phyloP scores from a whole-genome alignment of 2,329 filamentous ascomycete genomes.

The Cryoendolithus antarcticus region DNA sequence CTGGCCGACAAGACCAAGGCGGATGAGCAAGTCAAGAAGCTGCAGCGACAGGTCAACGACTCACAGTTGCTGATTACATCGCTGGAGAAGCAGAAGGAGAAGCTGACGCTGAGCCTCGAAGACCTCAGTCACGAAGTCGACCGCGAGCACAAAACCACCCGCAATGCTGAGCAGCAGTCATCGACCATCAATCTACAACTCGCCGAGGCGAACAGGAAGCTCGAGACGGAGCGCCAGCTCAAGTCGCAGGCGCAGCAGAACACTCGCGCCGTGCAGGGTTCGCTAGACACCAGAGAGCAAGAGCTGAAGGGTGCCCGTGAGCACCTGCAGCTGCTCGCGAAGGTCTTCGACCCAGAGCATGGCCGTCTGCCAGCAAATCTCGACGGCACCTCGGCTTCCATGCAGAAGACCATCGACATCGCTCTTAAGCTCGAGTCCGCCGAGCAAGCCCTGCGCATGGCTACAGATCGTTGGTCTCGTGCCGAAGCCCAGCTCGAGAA shows the following conservation, averaged over 20 bases:
- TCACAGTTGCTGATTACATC: conserved; percentile 70
- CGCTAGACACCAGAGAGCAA: conserved; percentile 65
- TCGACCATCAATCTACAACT: conserved; percentile 71
- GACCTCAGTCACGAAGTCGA: conserved; percentile 88
- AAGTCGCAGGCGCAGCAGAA: conserved; percentile 77
- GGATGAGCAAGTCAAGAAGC: conserved; percentile 69
- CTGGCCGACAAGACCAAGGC: conserved; percentile 72
- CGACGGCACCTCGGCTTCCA: conserved; percentile 57
- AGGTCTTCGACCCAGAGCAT: conserved; percentile 66
- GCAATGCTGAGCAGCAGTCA: conserved; percentile 79
- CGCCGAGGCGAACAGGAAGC: conserved; percentile 74
- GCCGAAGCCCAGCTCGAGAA: conserved; percentile 75
- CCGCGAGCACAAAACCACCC: conserved; percentile 75
- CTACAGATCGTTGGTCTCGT: conserved; percentile 65
- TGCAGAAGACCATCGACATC: conserved; percentile 57
- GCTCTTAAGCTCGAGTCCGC: conserved; percentile 76
- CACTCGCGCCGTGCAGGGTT: conserved; percentile 64
- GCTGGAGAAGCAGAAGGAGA: conserved; percentile 88
- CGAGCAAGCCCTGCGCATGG: conserved; percentile 77
- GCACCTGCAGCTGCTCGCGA: conserved; percentile 71
- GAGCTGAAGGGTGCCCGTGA: conserved; percentile 71
- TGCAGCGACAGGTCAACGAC: conserved; percentile 76
- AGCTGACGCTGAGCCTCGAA: conserved; percentile 74
- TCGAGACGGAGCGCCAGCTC: conserved; percentile 82
- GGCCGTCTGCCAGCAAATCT: conserved; percentile 42